These are phyloP conservation scores for Trichoderma virens DNA, from an alignment of 495 filamentous ascomycete genomes.

Conservation along the genomic window DNA sequence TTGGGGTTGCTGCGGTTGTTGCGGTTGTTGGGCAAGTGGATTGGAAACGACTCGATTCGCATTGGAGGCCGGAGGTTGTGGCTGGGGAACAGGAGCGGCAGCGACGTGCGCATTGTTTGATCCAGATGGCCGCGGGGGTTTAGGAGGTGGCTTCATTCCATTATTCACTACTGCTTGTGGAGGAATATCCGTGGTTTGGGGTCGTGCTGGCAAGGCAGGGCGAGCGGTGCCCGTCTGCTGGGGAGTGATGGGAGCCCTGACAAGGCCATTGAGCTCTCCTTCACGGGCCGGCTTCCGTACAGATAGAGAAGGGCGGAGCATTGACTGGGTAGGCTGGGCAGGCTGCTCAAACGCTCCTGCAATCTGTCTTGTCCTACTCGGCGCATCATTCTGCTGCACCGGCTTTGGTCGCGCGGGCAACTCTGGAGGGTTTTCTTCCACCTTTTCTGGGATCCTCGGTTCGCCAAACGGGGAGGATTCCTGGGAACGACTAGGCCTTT, in stretches of 20 bases:
- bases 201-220: constrained; percentile 1
- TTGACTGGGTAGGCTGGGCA: constrained; percentile 33
- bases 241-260: constrained; percentile 23
- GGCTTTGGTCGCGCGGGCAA: constrained; percentile 33
- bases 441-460: constrained; percentile 62
- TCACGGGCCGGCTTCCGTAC: constrained; percentile 31
- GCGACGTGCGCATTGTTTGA: constrained; percentile 22
- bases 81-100: constrained; percentile 3
- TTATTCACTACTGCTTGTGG: constrained; percentile 19
- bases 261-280: constrained; percentile 28
- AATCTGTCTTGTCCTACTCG: constrained; percentile 21
- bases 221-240: constrained; percentile 26
- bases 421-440: constrained; percentile 34
- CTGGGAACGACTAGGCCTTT: not conserved
- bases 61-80: constrained; percentile 10
- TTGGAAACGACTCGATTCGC: constrained; percentile 44
- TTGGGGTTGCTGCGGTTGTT: too few relatives aligned
- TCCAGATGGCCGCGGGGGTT: constrained; percentile 37
- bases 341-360: constrained; percentile 36
- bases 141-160: constrained; percentile 30
- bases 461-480: constrained; percentile 83
- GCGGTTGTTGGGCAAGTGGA: constrained; percentile 32
- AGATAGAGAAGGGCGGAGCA: constrained; percentile 37
- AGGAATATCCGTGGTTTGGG: constrained; percentile 17
- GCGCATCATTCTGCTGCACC: constrained; percentile 15